Evolutionary conservation across 1,284 basidiomycete genomes (phyloP).

Genomic region (Meripilus lineatus): DNA sequence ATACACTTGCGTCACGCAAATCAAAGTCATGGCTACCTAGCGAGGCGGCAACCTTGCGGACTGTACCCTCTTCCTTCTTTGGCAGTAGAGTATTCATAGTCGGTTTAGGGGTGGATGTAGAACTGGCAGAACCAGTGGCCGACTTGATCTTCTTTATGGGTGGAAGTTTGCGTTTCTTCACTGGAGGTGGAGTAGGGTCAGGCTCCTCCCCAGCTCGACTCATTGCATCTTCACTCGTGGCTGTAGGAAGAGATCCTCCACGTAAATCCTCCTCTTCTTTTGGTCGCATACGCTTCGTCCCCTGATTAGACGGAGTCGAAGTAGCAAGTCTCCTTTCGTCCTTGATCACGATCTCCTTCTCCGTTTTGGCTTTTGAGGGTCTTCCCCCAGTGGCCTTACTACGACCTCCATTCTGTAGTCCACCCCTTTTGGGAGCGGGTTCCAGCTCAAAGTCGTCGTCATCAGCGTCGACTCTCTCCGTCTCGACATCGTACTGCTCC

Average conservation of each 20-base stretch:
- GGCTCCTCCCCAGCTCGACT: conserved; percentile 8
- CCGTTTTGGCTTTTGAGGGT: conserved; percentile 20
- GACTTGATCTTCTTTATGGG: conserved; percentile 70
- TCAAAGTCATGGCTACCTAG: conserved; percentile 54
- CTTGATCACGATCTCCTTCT: conserved; percentile 31
- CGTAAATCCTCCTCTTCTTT: conserved; percentile 4
- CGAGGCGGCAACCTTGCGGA: conserved; percentile 32
- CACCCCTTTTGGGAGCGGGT: conserved; percentile 13
- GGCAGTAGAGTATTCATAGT: conserved; percentile 16
- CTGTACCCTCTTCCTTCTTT: conserved; percentile 22
- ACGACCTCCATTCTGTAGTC: conserved; percentile 14
- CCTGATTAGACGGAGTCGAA: conserved; percentile 6
- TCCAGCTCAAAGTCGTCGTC: conserved; percentile 33
- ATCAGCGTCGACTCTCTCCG: conserved; percentile 10
- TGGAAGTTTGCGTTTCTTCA: conserved; percentile 65
- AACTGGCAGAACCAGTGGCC: conserved; percentile 22
- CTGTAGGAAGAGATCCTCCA: background rate
- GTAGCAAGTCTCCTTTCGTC: conserved; percentile 35
- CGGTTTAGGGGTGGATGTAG: conserved; percentile 24
- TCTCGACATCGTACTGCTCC: conserved; percentile 12
- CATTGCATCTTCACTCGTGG: conserved; percentile 2
- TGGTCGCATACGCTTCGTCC: conserved; percentile 7
- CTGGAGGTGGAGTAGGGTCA: conserved; percentile 1
- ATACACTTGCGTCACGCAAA: conserved; percentile 54
- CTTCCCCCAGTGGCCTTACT: conserved; percentile 25